Percentiles rank a stretch among this genome's conserved stretches.
phyloP scores from a whole-genome alignment of 2,329 filamentous ascomycete genomes.

The Aspergillus viridinutans region DNA sequence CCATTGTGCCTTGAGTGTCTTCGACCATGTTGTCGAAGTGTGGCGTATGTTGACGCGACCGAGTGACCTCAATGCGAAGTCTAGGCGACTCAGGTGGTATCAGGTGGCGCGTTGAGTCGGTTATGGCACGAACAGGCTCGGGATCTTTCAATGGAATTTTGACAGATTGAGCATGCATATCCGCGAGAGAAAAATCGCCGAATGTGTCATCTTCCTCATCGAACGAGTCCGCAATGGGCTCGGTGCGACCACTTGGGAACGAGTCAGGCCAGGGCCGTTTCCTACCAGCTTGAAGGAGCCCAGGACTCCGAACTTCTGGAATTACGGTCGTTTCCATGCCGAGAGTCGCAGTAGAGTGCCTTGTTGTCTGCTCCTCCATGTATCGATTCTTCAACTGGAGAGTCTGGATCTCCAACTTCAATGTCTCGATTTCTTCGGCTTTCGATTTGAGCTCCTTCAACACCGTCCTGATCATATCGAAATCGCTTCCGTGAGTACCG shows the following conservation, averaged over 20 bases:
- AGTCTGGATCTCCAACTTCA: conserved; percentile 36
- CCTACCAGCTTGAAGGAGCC: conserved; percentile 29
- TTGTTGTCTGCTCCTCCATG: conserved; percentile 26
- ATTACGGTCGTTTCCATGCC: conserved; percentile 11
- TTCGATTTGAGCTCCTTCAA: conserved; percentile 37
- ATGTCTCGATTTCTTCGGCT: conserved; percentile 36
- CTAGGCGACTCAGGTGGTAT: conserved; percentile 6
- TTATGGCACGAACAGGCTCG: conserved; percentile 1
- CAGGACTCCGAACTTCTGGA: conserved; percentile 31
- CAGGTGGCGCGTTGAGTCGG: conserved; percentile 5
- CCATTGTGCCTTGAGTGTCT: not conserved
- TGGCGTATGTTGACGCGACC: conserved; percentile 6
- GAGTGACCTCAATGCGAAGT: conserved; percentile 14
- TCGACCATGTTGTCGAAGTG: not conserved
- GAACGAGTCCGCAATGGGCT: conserved; percentile 30
- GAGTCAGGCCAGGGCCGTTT: conserved; percentile 31
- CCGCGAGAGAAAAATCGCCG: conserved; percentile 23
- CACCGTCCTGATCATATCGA: conserved; percentile 37
- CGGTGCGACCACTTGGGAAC: conserved; percentile 20
- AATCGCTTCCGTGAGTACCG: conserved; percentile 18
- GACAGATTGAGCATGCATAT: conserved; percentile 16
- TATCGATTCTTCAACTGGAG: conserved; percentile 34
- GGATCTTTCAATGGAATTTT: conserved; percentile 24
- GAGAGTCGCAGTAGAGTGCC: conserved; percentile 6
- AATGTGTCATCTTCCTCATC: conserved; percentile 27